Conservation (phyloP, 148 eudicot species). For the Camellia sinensis region DNA sequence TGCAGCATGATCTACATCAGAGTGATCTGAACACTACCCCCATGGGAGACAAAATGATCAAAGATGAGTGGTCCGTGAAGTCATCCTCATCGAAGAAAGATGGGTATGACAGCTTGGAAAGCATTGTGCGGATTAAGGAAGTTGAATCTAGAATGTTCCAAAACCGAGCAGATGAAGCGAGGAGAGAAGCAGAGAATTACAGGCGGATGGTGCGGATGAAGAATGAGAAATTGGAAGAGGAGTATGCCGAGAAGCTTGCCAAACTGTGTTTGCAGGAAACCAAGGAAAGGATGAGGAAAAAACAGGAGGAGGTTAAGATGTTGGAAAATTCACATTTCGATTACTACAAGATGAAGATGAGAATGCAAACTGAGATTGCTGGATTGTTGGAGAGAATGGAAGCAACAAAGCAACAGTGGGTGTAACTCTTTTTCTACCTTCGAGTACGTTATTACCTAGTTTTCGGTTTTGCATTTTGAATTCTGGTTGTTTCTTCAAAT, state of each 20-base stretch:
- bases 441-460: neutral
- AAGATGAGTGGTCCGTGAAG: constrained; percentile 53
- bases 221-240: constrained; percentile 62
- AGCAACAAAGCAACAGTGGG: constrained; percentile 68
- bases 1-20: constrained; percentile 37
- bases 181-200: constrained; percentile 63
- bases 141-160: constrained; percentile 81
- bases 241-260: constrained; percentile 64
- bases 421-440: constrained; percentile 24
- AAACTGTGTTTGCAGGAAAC: constrained; percentile 65
- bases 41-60: constrained; percentile 29
- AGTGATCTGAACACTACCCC: constrained; percentile 22
- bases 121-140: constrained; percentile 64
- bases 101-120: constrained; percentile 59
- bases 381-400: constrained; percentile 90
- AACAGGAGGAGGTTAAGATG: constrained; percentile 64
- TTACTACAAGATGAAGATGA: constrained; percentile 71
- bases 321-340: constrained; percentile 66
- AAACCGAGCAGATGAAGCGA: constrained; percentile 79
- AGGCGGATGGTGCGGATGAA: constrained; percentile 37
- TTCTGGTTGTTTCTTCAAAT: neutral
- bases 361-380: constrained; percentile 80
- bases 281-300: constrained; percentile 62
- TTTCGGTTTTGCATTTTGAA: neutral
- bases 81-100: constrained; percentile 37